Evolutionary conservation across 768 basidiomycete species (phyloP).

Genomic region (Pholiota conissans): DNA sequence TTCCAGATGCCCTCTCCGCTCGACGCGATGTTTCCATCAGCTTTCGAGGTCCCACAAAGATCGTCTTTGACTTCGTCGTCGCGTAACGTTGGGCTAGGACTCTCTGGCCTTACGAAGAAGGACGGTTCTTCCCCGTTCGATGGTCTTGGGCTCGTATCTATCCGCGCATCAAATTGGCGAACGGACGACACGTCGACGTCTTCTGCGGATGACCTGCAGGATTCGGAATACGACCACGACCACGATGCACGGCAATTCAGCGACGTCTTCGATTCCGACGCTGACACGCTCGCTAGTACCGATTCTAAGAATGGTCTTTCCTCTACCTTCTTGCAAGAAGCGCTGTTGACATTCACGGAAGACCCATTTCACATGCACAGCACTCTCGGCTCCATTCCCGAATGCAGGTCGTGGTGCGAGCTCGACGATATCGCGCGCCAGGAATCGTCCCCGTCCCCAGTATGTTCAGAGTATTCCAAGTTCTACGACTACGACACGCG

Average conservation of each 20-base stretch:
- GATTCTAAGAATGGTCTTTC: conserved; percentile 12
- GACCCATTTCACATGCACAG: conserved; percentile 20
- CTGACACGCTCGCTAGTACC: background rate
- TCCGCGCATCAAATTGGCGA: conserved; percentile 1
- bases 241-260: background rate
- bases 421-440: background rate
- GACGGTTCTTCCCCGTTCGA: conserved; percentile 14
- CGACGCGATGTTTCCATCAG: conserved; percentile 4
- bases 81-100: conserved; percentile 11
- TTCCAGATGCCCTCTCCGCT: conserved; percentile 2
- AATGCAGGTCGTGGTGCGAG: conserved; percentile 22
- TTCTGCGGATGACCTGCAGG: background rate
- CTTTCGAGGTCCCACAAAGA: background rate
- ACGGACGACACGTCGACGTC: background rate
- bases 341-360: conserved; percentile 18
- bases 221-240: background rate
- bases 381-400: conserved; percentile 17
- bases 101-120: conserved; percentile 15
- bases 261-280: background rate
- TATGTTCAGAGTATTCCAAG: background rate
- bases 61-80: background rate
- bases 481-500: background rate
- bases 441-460: background rate
- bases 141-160: conserved; percentile 15
- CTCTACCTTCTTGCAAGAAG: conserved; percentile 21